Percentiles rank a stretch among this genome's conserved stretches.
Conservation (phyloP, 2,329 filamentous ascomycete species). For the Xylaria multiplex region DNA sequence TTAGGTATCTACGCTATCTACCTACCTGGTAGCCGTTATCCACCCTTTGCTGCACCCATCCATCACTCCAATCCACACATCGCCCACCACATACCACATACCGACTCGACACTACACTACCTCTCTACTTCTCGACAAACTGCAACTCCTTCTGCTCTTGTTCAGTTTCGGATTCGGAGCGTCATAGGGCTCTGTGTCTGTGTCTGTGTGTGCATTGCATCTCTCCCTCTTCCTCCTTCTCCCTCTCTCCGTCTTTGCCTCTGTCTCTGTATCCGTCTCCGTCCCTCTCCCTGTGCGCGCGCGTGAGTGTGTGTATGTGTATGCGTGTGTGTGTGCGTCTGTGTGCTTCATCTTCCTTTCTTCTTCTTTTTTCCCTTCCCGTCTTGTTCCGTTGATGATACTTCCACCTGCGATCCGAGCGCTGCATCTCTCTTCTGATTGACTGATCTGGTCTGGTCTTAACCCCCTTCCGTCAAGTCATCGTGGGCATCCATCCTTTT, state of each 20-base stretch:
- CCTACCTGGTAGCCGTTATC: neutral
- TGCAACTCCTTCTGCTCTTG: constrained; percentile 12
- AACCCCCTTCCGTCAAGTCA: constrained; percentile 10
- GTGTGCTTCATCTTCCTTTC: constrained; percentile 9
- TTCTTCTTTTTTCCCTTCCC: constrained; percentile 4
- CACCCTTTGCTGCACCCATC: neutral
- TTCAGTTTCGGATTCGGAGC: constrained; percentile 23
- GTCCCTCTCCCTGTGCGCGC: too few species aligned
- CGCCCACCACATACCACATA: constrained; percentile 17
- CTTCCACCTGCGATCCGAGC: constrained; percentile 34
- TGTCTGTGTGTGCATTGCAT: constrained; percentile 8
- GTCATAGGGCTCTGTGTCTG: constrained; percentile 12
- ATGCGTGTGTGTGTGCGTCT: constrained; percentile 4
- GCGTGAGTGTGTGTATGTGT: neutral
- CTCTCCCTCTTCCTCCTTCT: neutral
- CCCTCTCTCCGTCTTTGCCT: neutral
- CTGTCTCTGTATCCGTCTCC: neutral
- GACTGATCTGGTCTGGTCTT: constrained; percentile 15
- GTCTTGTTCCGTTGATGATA: constrained; percentile 29
- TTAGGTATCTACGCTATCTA: neutral
- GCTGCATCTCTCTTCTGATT: constrained; percentile 32
- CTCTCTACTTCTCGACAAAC: neutral
- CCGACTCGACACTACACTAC: constrained; percentile 3
- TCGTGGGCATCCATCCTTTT: constrained; percentile 26
- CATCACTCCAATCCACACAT: constrained; percentile 18